Evolutionary conservation across 83 land plant genomes (phyloP), one percentile per base, ranked within the genome.

Genomic region (Thuja plicata): DNA sequence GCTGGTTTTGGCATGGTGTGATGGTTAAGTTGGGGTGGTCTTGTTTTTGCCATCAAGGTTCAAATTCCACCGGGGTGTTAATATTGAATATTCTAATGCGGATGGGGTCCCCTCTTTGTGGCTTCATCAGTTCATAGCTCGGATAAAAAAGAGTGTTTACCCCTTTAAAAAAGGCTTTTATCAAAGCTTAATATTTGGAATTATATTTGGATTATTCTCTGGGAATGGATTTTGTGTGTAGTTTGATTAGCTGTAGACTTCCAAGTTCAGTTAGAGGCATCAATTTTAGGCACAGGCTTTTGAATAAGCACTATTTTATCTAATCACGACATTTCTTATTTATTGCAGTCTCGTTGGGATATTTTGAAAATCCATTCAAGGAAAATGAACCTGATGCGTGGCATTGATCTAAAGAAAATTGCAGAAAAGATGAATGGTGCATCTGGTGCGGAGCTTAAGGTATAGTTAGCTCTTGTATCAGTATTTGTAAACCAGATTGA

Each of bases 371-470:
- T 98, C 12, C 99, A 98, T 81, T 97, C 99, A 16, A 95, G 99
- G 71, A 98, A 86, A 88, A 98, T 98, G 99, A 98, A 98, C 88
- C 89, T 97, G 88, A 97, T 97, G 99, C 96, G 99, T 57, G 99
- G 99, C 3, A 98, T 98, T 83, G 99, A 98, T 90, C 88, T 98
- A 83, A 98, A 98, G 93, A 98, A 97, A 91, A 97, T 98, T 81
- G 99, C 99, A 35, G 99, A 94, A 88, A 98, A 98, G 92, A 97
- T 98, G 99, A 93, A 92, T 90, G 99, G 99, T 87, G 98, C 99
- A 76, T 98, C 99, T 76, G 99, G 99, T 89, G 99, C 99, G 30
- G 99, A 98, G 89, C 96, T 98, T 8, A 98, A 98, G 99, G 99
- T 98, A 89, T 48, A 73, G 3, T 15, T 16, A 84, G 27, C 24